Evolutionary conservation across 2,329 filamentous ascomycete genomes (phyloP).

Genomic region (Spiromastix sp.): DNA sequence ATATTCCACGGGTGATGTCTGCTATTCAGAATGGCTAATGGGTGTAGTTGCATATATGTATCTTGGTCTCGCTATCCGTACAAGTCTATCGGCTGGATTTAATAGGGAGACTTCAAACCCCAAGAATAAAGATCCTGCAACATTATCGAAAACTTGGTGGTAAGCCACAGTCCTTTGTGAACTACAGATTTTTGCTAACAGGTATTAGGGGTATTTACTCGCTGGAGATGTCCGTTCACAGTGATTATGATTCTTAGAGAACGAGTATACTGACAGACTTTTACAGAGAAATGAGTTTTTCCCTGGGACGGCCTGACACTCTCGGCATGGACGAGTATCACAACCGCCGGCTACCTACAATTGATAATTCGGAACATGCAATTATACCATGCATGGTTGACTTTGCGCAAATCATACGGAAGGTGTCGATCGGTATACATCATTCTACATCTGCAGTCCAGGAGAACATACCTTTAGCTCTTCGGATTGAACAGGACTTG

Average conservation of each 20-base stretch:
- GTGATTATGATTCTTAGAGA: background rate
- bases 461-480: conserved; percentile 25
- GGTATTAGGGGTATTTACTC: conserved; percentile 33
- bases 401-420: conserved; percentile 30
- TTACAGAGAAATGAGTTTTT: conserved; percentile 37
- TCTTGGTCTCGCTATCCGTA: conserved; percentile 38
- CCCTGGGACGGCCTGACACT: conserved; percentile 39
- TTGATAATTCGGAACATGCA: conserved; percentile 26
- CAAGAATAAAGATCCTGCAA: conserved; percentile 25
- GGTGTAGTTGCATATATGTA: conserved; percentile 36
- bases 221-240: conserved; percentile 31
- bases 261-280: background rate
- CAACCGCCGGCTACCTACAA: conserved; percentile 30
- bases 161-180: conserved; percentile 15
- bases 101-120: conserved; percentile 31
- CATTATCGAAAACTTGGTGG: conserved; percentile 40
- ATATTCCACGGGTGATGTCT: too few relatives aligned
- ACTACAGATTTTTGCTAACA: background rate
- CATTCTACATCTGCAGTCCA: conserved; percentile 23
- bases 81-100: conserved; percentile 38
- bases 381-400: conserved; percentile 34
- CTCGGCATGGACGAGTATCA: conserved; percentile 41
- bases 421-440: conserved; percentile 32
- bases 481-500: conserved; percentile 27
- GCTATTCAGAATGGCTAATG: too few relatives aligned